Conservation (phyloP, 2,329 filamentous ascomycete genomes). For the Monosporascus sp. region DNA sequence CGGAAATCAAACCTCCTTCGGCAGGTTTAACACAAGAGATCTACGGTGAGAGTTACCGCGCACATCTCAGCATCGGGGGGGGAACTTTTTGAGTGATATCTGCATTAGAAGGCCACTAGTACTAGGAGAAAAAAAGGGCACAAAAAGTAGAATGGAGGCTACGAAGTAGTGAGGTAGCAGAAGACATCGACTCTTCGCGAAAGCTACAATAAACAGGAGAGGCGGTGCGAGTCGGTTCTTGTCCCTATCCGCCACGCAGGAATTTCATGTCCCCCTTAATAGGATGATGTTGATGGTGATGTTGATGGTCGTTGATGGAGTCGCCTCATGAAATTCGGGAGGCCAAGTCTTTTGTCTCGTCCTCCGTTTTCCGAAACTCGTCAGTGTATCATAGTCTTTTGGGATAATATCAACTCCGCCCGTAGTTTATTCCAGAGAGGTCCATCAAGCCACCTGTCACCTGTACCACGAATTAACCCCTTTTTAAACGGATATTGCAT, state of each 20-base stretch:
- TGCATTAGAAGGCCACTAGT: constrained; percentile 60
- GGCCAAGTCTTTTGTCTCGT: constrained; percentile 9
- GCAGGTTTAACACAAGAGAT: too few species aligned
- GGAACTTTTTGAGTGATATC: constrained; percentile 45
- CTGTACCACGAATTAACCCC: constrained; percentile 18
- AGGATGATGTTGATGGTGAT: not conserved
- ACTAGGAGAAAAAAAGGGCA: constrained; percentile 42
- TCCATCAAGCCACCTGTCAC: constrained; percentile 20
- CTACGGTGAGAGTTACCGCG: too few species aligned
- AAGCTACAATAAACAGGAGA: constrained; percentile 21
- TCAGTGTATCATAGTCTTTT: constrained; percentile 20
- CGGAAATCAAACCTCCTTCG: too few species aligned
- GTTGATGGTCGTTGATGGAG: constrained; percentile 3
- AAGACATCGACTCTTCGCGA: constrained; percentile 22
- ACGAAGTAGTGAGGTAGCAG: constrained; percentile 20
- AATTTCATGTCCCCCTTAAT: constrained; percentile 9
- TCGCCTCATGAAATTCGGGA: constrained; percentile 15
- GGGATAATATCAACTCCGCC: constrained; percentile 19
- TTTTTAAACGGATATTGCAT: constrained; percentile 19
- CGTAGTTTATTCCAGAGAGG: constrained; percentile 25
- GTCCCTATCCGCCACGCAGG: constrained; percentile 13
- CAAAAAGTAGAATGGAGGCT: constrained; percentile 26
- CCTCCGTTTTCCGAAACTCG: constrained; percentile 11
- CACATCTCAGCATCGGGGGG: constrained; percentile 14
- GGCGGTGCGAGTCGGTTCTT: constrained; percentile 9